These are phyloP conservation scores for Pseudogymnoascus sp. DNA, from an alignment of 2,329 filamentous ascomycete species.

Conservation along the genomic window DNA sequence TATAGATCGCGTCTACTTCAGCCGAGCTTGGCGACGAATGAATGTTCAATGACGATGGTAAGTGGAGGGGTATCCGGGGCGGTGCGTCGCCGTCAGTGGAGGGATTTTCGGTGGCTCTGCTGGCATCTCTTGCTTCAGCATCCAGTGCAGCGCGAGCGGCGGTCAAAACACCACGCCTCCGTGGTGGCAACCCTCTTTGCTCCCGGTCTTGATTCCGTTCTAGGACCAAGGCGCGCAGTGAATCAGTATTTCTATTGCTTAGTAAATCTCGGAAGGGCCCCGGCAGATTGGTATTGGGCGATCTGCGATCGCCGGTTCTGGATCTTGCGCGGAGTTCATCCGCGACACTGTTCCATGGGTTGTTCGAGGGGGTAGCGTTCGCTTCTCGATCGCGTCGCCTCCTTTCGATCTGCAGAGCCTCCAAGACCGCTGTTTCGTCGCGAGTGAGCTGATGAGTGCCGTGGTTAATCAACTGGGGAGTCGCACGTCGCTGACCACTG, in stretches of 20 bases:
- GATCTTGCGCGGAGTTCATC: constrained; percentile 15
- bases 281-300: constrained; percentile 20
- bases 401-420: constrained; percentile 47
- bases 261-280: constrained; percentile 25
- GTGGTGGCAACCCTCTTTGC: constrained; percentile 20
- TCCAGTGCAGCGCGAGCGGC: background rate
- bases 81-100: constrained; percentile 8
- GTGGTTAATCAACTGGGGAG: background rate
- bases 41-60: constrained; percentile 21
- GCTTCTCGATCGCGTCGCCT: constrained; percentile 32
- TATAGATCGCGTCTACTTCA: constrained; percentile 37
- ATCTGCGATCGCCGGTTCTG: constrained; percentile 16
- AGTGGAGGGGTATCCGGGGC: constrained; percentile 10
- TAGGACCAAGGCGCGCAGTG: constrained; percentile 27
- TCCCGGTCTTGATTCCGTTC: constrained; percentile 29
- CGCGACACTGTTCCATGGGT: constrained; percentile 3
- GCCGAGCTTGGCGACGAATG: constrained; percentile 28
- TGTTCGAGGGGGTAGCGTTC: constrained; percentile 12
- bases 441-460: constrained; percentile 30
- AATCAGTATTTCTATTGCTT: constrained; percentile 23
- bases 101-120: constrained; percentile 9
- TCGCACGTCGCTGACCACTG: background rate
- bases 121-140: constrained; percentile 19
- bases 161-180: constrained; percentile 21
- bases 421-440: constrained; percentile 48